Conservation (phyloP, 352 stramenopile species). For the Globisporangium sylvaticum region DNA sequence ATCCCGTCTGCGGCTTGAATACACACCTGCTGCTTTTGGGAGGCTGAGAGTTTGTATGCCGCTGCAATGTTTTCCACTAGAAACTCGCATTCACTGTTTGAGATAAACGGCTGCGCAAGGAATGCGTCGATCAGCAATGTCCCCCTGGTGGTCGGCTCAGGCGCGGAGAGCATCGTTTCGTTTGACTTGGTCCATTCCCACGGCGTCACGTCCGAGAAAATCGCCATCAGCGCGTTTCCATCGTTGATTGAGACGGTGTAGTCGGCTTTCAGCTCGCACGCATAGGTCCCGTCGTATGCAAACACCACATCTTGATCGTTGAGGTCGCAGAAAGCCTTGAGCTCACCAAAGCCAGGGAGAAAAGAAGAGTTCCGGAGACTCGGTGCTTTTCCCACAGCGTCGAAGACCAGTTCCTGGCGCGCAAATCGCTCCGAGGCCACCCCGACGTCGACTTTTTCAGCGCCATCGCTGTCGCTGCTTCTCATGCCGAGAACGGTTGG, state of each 20-base stretch:
- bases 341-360: slow-evolving; percentile 33
- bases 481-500: slow-evolving; percentile 8
- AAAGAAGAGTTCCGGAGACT: slow-evolving; percentile 16
- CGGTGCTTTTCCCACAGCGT: not conserved
- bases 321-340: slow-evolving; percentile 41
- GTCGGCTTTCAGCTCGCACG: slow-evolving; percentile 21
- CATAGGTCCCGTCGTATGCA: slow-evolving; percentile 24
- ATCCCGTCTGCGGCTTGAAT: slow-evolving; percentile 13
- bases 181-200: slow-evolving; percentile 24
- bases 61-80: slow-evolving; percentile 21
- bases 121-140: slow-evolving; percentile 50
- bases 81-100: slow-evolving; percentile 22
- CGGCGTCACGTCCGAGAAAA: slow-evolving; percentile 19
- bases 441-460: slow-evolving; percentile 24
- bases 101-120: slow-evolving; percentile 40
- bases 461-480: slow-evolving; percentile 5
- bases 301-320: slow-evolving; percentile 25
- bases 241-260: slow-evolving; percentile 25
- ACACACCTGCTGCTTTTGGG: slow-evolving; percentile 23
- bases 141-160: slow-evolving; percentile 20
- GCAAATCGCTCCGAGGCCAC: slow-evolving; percentile 37
- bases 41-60: slow-evolving; percentile 20
- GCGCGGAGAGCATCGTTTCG: slow-evolving; percentile 4
- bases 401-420: slow-evolving; percentile 25
- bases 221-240: slow-evolving; percentile 17